Percentiles rank a stretch among this genome's conserved stretches.
These are phyloP conservation scores for Aureobasidium sp. DNA, from an alignment of 2,329 filamentous ascomycete genomes.

Conservation along the genomic window DNA sequence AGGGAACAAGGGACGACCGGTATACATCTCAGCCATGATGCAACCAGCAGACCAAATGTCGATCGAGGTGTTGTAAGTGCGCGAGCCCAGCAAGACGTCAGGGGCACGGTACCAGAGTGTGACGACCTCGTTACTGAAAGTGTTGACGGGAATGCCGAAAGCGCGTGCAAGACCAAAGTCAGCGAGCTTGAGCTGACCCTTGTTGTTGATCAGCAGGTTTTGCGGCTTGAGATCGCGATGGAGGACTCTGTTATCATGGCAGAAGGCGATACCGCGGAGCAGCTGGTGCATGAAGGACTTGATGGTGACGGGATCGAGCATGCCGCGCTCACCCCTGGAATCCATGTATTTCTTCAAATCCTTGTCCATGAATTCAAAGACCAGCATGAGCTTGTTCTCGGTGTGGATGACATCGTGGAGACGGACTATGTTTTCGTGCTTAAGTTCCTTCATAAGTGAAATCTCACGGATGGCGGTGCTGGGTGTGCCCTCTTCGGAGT, in stretches of 20 bases:
- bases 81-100: constrained; percentile 84
- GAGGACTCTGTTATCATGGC: constrained; percentile 92
- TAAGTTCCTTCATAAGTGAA: constrained; percentile 97
- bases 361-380: constrained; percentile 98
- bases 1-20: constrained; percentile 87
- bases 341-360: constrained; percentile 99
- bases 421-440: constrained; percentile 96
- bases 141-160: constrained; percentile 96
- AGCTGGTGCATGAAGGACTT: constrained; percentile 99
- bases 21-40: constrained; percentile 99
- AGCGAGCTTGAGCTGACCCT: constrained; percentile 83
- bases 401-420: constrained; percentile 99
- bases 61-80: constrained; percentile 99
- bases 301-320: constrained; percentile 82
- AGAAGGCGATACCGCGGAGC: constrained; percentile 91
- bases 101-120: constrained; percentile 97
- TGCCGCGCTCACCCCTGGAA: constrained; percentile 78
- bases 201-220: constrained; percentile 89
- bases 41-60: constrained; percentile 99
- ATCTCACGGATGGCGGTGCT: constrained; percentile 98
- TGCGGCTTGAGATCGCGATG: constrained; percentile 95
- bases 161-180: constrained; percentile 92
- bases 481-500: constrained; percentile 95
- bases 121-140: constrained; percentile 95
- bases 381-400: constrained; percentile 98